A percentile compares a stretch with the other conserved stretches of the same genome.
These are phyloP conservation scores for Flaveria trinervia DNA, from an alignment of 129 eudicot genomes.

Conservation along the genomic window DNA sequence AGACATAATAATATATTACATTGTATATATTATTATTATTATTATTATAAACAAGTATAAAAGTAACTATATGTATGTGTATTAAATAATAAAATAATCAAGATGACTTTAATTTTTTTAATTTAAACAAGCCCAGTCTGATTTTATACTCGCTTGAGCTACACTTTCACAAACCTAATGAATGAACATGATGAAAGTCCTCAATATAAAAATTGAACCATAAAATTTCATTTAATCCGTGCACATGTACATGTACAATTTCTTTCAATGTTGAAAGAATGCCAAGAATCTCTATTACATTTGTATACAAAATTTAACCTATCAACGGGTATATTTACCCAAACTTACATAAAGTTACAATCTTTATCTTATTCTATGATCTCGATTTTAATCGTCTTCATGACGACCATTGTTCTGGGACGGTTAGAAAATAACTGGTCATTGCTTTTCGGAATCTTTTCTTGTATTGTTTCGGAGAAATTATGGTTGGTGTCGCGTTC, in stretches of 20 bases:
- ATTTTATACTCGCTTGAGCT: too few relatives aligned
- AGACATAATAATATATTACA: too few relatives aligned
- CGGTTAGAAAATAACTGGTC: constrained; percentile 85
- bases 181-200: background rate
- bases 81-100: too few relatives aligned
- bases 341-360: constrained; percentile 4
- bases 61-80: too few relatives aligned
- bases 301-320: constrained; percentile 13
- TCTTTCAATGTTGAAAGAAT: constrained; percentile 3
- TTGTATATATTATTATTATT: too few relatives aligned
- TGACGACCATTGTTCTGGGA: constrained; percentile 91
- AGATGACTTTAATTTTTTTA: too few relatives aligned
- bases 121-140: too few relatives aligned
- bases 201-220: background rate
- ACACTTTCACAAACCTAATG: too few relatives aligned
- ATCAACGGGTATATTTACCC: constrained; percentile 12
- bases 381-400: constrained; percentile 20
- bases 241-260: constrained; percentile 10
- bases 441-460: constrained; percentile 94
- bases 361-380: constrained; percentile 9
- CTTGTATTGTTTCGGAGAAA: constrained; percentile 95
- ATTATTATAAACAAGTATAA: too few relatives aligned
- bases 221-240: too few relatives aligned
- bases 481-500: constrained; percentile 82
- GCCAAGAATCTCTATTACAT: background rate